Evolutionary conservation across 352 stramenopile genomes (phyloP).

Genomic region (Pythium monospermum): DNA sequence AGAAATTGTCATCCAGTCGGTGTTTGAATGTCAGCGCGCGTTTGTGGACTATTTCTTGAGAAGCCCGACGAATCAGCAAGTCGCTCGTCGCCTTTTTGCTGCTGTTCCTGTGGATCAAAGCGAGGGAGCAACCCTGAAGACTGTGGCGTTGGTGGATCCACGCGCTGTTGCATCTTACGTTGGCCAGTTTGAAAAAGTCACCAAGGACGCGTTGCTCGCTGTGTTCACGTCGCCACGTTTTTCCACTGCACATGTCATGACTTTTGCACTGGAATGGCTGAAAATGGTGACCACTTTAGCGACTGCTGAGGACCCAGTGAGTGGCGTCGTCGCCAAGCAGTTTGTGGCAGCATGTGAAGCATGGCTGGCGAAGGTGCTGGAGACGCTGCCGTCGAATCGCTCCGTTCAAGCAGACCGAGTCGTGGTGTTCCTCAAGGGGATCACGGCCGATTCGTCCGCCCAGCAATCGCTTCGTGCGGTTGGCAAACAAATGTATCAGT

Average conservation of each 20-base stretch:
- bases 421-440: conserved; percentile 8
- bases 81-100: conserved; percentile 24
- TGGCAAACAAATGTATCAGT: conserved; percentile 13
- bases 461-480: neutral
- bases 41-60: conserved; percentile 66
- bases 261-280: conserved; percentile 40
- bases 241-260: conserved; percentile 25
- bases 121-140: too few relatives aligned
- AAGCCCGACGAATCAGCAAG: conserved; percentile 25
- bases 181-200: conserved; percentile 58
- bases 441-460: neutral
- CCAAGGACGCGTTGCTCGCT: conserved; percentile 34
- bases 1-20: conserved; percentile 45
- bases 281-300: conserved; percentile 31
- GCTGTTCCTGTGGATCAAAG: too few relatives aligned
- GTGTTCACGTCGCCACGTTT: conserved; percentile 38
- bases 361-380: conserved; percentile 16
- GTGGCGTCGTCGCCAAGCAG: conserved; percentile 5
- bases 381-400: conserved; percentile 8
- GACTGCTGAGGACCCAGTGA: conserved; percentile 6
- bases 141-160: conserved; percentile 7
- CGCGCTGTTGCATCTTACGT: conserved; percentile 36
- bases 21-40: conserved; percentile 70
- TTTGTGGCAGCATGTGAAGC: conserved; percentile 6
- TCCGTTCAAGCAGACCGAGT: conserved; percentile 7